Base-by-base conservation (phyloP, 805 yeast genomes). In the Candida jianshihensis region DNA sequence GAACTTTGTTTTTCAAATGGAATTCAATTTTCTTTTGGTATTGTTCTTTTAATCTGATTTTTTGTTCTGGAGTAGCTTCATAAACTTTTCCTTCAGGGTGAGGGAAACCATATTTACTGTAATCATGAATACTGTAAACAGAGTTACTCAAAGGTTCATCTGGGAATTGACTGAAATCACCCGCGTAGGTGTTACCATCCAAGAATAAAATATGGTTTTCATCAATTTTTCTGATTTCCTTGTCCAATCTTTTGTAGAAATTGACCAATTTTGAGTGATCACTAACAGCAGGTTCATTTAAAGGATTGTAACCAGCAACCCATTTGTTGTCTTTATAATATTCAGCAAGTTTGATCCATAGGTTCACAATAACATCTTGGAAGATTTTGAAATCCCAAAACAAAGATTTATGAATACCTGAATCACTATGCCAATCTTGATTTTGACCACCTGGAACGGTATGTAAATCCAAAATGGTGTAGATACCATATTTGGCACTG, bases 231-330 rank as follows among this genome's bases (percentile, higher is more conserved):
- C 75, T 61, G 30, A 71, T 57, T 17, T 49, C 65, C 26, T 54
- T 49, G 36, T 64, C 73, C 19, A 64, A 48, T 38, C 63, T 49
- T 3, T 40, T 42, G 43, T 71, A 71, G 43, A 61, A 70, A 10
- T 48, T 41, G 16, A 62, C 56, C 49, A 71, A 57, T 41, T 66
- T 63, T 21, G 53, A 33, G 41, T 69, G 73, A 34, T 67, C 61
- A 3, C 66, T 44, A 26, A 62, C 66, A 3, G 74, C 71, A 4
- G 77, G 77, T 49, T 71, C 77, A 49, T 71, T 71, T 51, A 71
- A 54, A 16, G 74, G 69, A 31, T 71, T 71, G 52, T 69, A 71
- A n/a, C 77, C 77, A 5, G 76, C 76, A 37, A 71, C 62, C 70
- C 70, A 69, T 15, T 54, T 48, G 47, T 71, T 70, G 37, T 61